Evolutionary conservation across 495 filamentous ascomycete species (phyloP).

Genomic region (Thermochaetoides thermophila): DNA sequence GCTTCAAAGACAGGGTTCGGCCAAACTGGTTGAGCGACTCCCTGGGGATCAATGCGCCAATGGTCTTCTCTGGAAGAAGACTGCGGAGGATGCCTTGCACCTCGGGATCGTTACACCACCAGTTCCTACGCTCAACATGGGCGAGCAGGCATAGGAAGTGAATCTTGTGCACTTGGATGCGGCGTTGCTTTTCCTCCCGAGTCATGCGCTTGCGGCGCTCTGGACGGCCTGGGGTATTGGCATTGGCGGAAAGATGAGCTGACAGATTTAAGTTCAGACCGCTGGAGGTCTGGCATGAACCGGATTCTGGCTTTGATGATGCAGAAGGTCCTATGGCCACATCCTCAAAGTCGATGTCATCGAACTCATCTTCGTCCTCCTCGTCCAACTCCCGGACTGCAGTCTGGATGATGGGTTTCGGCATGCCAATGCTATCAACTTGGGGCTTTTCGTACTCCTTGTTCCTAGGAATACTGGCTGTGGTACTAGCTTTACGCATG

Average conservation of each 20-base stretch:
- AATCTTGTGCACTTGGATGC: slow-evolving; percentile 69
- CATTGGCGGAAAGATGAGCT: slow-evolving; percentile 25
- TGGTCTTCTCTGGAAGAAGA: slow-evolving; percentile 44
- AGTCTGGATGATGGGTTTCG: slow-evolving; percentile 16
- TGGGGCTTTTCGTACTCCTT: slow-evolving; percentile 10
- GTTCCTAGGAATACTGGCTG: not conserved
- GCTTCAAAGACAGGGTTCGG: slow-evolving; percentile 56
- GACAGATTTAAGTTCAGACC: slow-evolving; percentile 44
- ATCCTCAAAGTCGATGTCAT: slow-evolving; percentile 19
- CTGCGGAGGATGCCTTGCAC: slow-evolving; percentile 46
- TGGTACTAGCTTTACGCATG: too few relatives aligned
- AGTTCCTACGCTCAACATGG: slow-evolving; percentile 61
- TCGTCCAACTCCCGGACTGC: slow-evolving; percentile 16
- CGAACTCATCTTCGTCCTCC: slow-evolving; percentile 21
- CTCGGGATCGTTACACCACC: slow-evolving; percentile 71
- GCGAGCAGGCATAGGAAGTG: slow-evolving; percentile 71
- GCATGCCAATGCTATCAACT: slow-evolving; percentile 24
- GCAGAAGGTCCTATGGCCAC: slow-evolving; percentile 17
- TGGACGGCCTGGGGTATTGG: slow-evolving; percentile 16
- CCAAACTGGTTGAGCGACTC: slow-evolving; percentile 51
- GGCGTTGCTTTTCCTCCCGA: slow-evolving; percentile 51
- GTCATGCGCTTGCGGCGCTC: slow-evolving; percentile 48
- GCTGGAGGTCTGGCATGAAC: slow-evolving; percentile 27
- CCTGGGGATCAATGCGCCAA: slow-evolving; percentile 48
- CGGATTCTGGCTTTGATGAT: slow-evolving; percentile 6